Percentiles rank a stretch among this genome's conserved stretches.
These are phyloP conservation scores for Cryptosporidium felis DNA, from an alignment of 169 alveolate species.

Conservation along the genomic window DNA sequence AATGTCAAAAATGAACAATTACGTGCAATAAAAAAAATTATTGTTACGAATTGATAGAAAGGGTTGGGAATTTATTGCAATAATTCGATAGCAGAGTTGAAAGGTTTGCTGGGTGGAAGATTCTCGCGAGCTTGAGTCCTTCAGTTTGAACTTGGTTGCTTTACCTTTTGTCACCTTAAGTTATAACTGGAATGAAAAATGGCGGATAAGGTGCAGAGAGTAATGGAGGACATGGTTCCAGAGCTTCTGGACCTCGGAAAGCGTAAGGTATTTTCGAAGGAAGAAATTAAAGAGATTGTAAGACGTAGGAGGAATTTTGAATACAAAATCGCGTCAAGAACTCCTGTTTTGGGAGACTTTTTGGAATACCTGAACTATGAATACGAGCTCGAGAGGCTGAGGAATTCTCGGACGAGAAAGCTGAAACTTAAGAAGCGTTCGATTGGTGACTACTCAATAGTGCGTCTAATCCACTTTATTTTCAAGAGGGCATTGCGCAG, in stretches of 20 bases:
- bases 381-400: conserved; percentile 54
- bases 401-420: conserved; percentile 27
- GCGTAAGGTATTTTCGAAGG: conserved; percentile 68
- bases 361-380: conserved; percentile 54
- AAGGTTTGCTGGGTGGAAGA: no score
- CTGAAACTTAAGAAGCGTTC: conserved; percentile 44
- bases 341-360: conserved; percentile 38
- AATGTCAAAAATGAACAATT: not conserved
- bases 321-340: conserved; percentile 69
- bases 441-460: conserved; percentile 58
- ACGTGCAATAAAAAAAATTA: not conserved
- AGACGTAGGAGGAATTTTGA: conserved; percentile 64
- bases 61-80: not conserved
- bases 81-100: no score
- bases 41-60: not conserved
- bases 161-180: not conserved
- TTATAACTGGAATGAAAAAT: conserved; percentile 16
- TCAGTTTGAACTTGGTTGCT: no score
- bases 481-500: conserved; percentile 58
- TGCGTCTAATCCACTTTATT: conserved; percentile 57
- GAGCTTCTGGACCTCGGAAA: conserved; percentile 73
- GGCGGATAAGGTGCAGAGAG: conserved; percentile 77
- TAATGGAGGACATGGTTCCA: conserved; percentile 74
- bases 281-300: conserved; percentile 68
- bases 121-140: no score